phyloP scores from a whole-genome alignment of 768 basidiomycete genomes.

The Gelatoporia subvermispora region DNA sequence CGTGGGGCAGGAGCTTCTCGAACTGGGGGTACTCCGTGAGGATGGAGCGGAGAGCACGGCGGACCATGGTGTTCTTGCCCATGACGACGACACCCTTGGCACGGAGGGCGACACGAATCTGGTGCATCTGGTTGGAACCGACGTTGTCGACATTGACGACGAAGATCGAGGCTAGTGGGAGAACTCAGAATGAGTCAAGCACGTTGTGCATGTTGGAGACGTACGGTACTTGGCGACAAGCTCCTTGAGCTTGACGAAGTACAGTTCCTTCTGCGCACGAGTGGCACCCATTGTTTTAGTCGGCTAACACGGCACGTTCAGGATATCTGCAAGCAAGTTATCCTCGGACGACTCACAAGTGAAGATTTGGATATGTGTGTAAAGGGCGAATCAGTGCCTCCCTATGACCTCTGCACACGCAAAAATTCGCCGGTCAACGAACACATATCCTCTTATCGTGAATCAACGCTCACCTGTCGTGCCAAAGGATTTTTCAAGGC shows the following conservation, averaged over 20 bases:
- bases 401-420: conserved; percentile 75
- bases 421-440: conserved; percentile 4
- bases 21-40: conserved; percentile 87
- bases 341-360: neutral
- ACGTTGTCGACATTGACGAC: conserved; percentile 99
- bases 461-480: conserved; percentile 52
- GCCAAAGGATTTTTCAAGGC: conserved; percentile 98
- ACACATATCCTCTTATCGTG: neutral
- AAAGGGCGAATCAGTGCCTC: conserved; percentile 58
- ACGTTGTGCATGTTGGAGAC: conserved; percentile 27
- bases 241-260: conserved; percentile 92
- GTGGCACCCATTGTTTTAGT: conserved; percentile 73
- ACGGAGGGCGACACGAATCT: conserved; percentile 92
- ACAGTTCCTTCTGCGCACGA: conserved; percentile 84
- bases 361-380: conserved; percentile 14
- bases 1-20: conserved; percentile 92
- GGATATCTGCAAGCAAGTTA: neutral
- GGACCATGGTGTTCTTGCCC: conserved; percentile 99
- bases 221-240: conserved; percentile 85
- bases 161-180: conserved; percentile 86
- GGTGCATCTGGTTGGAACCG: conserved; percentile 99
- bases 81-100: conserved; percentile 96
- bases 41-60: conserved; percentile 92
- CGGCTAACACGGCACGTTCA: neutral
- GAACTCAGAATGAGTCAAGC: neutral